Base-by-base conservation (phyloP, 108 stramenopile species). In the Nannochloropsis granulata region DNA sequence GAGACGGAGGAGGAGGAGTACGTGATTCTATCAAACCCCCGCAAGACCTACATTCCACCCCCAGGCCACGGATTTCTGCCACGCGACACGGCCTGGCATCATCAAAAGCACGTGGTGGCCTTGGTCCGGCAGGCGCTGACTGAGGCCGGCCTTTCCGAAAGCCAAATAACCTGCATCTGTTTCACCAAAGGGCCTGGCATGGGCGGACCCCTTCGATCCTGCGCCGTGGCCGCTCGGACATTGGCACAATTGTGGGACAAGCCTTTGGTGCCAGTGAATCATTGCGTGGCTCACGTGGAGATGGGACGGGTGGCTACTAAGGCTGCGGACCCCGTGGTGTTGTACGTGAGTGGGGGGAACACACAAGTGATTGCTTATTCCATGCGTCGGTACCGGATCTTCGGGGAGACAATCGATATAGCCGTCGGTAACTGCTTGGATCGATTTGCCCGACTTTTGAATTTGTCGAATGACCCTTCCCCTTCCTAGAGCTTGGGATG, bases 381-480 rank as follows among this genome's bases (percentile, higher is more conserved):
- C 13, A 89, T 93, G 89, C 91, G 92, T 45, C 90, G 97, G 23
- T 98, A 98, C 88, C 90, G 96, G 19, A 99, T 99, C 16, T 98
- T 99, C 91, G 99, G 99, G 13, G 99, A 99, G 91, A 99, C 99
- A 25, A 98, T 99, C 90, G 99, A 99, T 89, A 98, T 99, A 87
- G 97, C 99, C 42, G 94, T 99, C 26, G 99, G 99, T 5, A 99
- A 99, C 88, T 98, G 97, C 88, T 90, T 99, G 81, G 99, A 99
- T 92, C 91, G 97, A 44, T 99, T 99, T 84, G 99, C 99, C 12
- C 89, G 99, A 42, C 93, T 93, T 1, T 89, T 98, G 44, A 94
- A 92, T 42, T 91, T 99, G 83, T 92, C 93, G 46, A 99, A 99
- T 84, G 99, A 97, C 88, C 99, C 99, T 3, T 92, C 92, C 71